Percentiles rank a stretch among this genome's conserved stretches.
Evolutionary conservation across 2,329 filamentous ascomycete species (phyloP).

Genomic region (Acephala macrosclerotiorum): DNA sequence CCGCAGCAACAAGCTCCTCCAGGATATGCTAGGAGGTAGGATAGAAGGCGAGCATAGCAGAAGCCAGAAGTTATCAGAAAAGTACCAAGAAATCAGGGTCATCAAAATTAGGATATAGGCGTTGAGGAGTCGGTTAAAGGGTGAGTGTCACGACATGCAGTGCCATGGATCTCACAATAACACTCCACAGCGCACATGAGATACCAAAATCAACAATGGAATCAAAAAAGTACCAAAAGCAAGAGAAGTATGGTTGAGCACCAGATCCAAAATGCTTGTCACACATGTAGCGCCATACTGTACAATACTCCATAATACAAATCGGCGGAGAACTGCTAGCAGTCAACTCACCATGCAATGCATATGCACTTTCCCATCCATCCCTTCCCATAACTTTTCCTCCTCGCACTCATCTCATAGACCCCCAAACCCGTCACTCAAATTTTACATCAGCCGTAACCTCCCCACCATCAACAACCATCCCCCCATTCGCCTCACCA

Average conservation of each 20-base stretch:
- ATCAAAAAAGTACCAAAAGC: background rate
- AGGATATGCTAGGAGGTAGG: conserved; percentile 39
- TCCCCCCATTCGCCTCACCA: conserved; percentile 9
- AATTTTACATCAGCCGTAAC: conserved; percentile 16
- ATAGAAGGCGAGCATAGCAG: background rate
- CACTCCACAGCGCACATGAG: conserved; percentile 6
- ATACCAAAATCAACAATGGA: background rate
- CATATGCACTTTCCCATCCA: conserved; percentile 2
- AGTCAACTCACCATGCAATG: background rate
- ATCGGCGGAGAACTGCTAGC: background rate
- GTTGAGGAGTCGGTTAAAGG: conserved; percentile 8
- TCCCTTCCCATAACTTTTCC: background rate
- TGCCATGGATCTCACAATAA: conserved; percentile 9
- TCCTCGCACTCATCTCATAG: background rate
- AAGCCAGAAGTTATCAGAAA: background rate
- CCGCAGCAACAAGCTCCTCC: conserved; percentile 41
- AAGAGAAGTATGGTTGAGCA: background rate
- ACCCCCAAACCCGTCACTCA: background rate
- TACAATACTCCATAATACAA: conserved; percentile 4
- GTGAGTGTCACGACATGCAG: conserved; percentile 10
- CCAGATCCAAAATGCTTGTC: conserved; percentile 11
- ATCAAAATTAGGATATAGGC: background rate
- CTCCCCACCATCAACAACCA: conserved; percentile 14
- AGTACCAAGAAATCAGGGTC: background rate
- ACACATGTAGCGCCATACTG: background rate